Base-by-base conservation (phyloP, 1,139 yeast genomes). In the Nakaseomyces kungkrabaensis region DNA sequence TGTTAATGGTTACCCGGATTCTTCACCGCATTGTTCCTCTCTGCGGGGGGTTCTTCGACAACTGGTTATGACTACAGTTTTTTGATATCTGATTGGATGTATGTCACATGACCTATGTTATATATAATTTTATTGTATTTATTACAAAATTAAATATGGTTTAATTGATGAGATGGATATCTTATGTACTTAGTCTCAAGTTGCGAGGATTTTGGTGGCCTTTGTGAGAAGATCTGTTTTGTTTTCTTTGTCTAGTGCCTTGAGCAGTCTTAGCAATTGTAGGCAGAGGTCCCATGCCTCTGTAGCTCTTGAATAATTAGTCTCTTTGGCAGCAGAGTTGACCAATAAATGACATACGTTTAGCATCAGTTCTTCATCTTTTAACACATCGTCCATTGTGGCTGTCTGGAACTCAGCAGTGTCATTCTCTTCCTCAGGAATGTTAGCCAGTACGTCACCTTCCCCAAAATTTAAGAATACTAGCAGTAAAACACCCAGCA, bases 201-300 rank as follows among this genome's bases (percentile, higher is more conserved):
- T 41, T 22, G 25, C 48, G 31, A 56, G 41, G 53, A 60, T 50
- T 11, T 54, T 52, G 32, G 62, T 47, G 6, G 68, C 67, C 41
- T 56, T 54, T 17, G 58, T 54, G 2, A 59, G 60, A 40, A 65
- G 34, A 4, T 54, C 47, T 0, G 65, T 59, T 17, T 56, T 52
- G 45, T 62, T 63, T 47, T 62, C 61, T 29, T 53, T 59, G 51
- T 75, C 79, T 27, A 76, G 61, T 8, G 74, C 67, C 52, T 73
- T 74, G 52, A 75, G 66, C 51, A 75, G 73, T 49, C 79, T 61
- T 31, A 74, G 59, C 50, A 76, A 55, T 52, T 76, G 80, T 57
- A 75, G 74, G 32, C 76, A 70, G 53, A 76, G 72, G 36, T 74
- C 78, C 71, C 75, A 76, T 11, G 68, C 59, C 50, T 74, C 78